These are phyloP conservation scores for Claviceps capensis DNA, from an alignment of 2,329 filamentous ascomycete species.

Conservation along the genomic window DNA sequence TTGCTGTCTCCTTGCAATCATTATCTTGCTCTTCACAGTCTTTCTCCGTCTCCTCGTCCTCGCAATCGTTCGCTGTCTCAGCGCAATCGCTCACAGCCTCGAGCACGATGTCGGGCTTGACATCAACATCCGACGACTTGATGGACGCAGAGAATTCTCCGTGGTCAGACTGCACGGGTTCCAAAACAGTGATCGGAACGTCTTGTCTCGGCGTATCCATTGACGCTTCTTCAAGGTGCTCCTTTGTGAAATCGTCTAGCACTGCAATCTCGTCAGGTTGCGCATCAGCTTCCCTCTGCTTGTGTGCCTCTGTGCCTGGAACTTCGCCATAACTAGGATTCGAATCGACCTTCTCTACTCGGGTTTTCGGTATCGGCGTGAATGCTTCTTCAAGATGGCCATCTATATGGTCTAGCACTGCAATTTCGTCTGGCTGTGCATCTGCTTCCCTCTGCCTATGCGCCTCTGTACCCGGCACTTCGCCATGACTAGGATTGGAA, in stretches of 20 bases:
- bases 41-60: background rate
- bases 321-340: conserved; percentile 42
- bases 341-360: conserved; percentile 45
- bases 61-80: background rate
- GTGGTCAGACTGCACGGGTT: conserved; percentile 12
- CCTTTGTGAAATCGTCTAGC: conserved; percentile 17
- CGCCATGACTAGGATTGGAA: conserved; percentile 37
- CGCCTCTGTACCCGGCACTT: conserved; percentile 47
- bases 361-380: conserved; percentile 43
- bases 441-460: conserved; percentile 42
- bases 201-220: conserved; percentile 11
- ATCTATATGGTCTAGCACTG: no score
- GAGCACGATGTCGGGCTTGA: conserved; percentile 37
- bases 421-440: conserved; percentile 36
- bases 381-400: background rate
- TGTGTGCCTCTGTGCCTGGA: conserved; percentile 44
- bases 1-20: background rate
- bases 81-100: background rate
- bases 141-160: background rate
- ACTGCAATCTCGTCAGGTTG: conserved; percentile 47
- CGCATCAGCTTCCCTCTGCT: conserved; percentile 42
- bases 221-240: conserved; percentile 12
- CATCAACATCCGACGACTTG: conserved; percentile 26
- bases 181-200: conserved; percentile 31
- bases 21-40: background rate